These are phyloP conservation scores for Xylaria cubensis DNA, from an alignment of 495 filamentous ascomycete species.

Conservation along the genomic window DNA sequence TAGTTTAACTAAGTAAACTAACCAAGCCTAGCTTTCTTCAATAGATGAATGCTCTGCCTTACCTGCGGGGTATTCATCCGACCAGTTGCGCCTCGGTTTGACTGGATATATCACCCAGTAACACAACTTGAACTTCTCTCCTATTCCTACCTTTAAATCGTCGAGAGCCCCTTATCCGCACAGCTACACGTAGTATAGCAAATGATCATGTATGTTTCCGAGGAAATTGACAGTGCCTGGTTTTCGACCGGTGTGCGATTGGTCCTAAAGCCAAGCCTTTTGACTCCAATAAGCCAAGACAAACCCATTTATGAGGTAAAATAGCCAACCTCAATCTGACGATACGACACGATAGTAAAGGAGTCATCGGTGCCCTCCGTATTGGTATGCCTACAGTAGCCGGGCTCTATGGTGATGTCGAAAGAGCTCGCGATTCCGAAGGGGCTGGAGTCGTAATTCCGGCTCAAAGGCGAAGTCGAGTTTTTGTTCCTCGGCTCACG, in stretches of 20 bases:
- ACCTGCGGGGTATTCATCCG: not conserved
- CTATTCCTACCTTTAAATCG: not conserved
- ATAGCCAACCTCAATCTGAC: conserved; percentile 13
- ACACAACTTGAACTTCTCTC: not conserved
- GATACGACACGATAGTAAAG: conserved; percentile 3
- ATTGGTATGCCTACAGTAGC: not conserved
- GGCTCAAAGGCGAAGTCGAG: not conserved
- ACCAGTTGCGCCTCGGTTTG: not conserved
- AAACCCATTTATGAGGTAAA: not conserved
- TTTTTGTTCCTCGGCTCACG: not conserved
- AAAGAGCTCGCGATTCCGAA: not conserved
- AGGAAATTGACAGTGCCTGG: not conserved
- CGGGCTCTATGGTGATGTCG: not conserved
- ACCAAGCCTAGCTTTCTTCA: not conserved
- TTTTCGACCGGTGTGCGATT: not conserved
- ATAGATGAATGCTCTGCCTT: not conserved
- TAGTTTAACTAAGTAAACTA: not conserved
- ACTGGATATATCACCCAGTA: not conserved
- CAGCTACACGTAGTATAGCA: not conserved
- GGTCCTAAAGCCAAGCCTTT: not conserved
- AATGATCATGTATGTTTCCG: not conserved
- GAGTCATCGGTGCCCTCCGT: conserved; percentile 6
- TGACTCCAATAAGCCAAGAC: conserved; percentile 25
- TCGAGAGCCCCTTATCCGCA: not conserved
- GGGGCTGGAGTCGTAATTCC: not conserved